Evolutionary conservation across 257 asterid genomes (phyloP), one percentile per base, ranked within the genome.

Genomic region (Petunia secreta): DNA sequence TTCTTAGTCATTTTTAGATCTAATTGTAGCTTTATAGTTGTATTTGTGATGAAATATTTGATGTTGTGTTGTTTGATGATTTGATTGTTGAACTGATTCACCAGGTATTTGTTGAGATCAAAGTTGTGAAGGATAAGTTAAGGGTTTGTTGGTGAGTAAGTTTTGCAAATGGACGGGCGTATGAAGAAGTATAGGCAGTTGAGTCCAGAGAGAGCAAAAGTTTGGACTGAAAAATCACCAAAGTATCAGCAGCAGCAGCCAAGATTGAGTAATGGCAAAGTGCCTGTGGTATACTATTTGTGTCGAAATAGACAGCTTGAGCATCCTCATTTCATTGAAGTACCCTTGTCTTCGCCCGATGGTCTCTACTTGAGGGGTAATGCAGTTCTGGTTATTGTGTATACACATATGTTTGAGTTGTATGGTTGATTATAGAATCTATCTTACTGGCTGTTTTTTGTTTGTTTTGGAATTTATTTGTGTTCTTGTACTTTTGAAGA

Each of bases 301-400:
- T 91, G 93, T 78, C 82, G 97, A 80, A 94, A 94, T 87, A 88
- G 94, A 50, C 98, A 91, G 69, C 93, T 96, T 39, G 98, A 96
- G 85, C 99, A 96, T 85, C 99, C 99, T 54, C 99, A 96, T 84
- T 96, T 96, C 89, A 96, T 96, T 90, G 97, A 96, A 87, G 97
- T 96, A 4, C 90, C 98, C 52, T 84, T 90, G 75, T 91, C 98
- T 75, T 89, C 98, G 36, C 80, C 98, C 10, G 90, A 90, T 80
- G 99, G 99, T 63, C 97, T 96, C 85, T 87, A 84, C 87, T 83
- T 96, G 78, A 91, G 93, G 91, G 99, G 99, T 95, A 88, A 73
- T 59, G 65, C 65, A 73, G 2, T 57, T 57, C n/a, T 57, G n/a
- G 16, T 57, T 55, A 55, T 57, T 57, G 62, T 57, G 36, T 57